Evolutionary conservation across 306 rosid species (phyloP).

Genomic region (Lathyrus aphaca): DNA sequence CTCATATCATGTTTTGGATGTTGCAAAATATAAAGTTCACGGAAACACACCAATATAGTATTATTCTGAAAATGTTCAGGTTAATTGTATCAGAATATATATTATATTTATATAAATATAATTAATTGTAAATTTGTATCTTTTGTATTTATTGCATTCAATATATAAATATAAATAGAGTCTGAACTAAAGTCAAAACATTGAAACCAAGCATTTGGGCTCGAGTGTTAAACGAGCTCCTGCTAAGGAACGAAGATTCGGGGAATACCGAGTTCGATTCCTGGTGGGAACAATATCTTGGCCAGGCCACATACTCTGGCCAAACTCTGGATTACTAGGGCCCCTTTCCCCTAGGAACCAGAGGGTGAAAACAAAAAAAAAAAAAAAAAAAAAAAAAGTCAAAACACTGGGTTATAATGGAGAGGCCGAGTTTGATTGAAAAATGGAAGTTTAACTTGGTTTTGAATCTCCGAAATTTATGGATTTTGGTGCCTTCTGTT

Average conservation of each 20-base stretch:
- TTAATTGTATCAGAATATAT: background rate
- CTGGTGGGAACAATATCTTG: too few species aligned
- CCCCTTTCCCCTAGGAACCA: too few species aligned
- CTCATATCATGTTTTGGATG: conserved; percentile 11
- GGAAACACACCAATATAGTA: background rate
- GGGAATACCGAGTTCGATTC: too few species aligned
- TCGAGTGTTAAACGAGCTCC: too few species aligned
- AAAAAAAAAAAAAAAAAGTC: too few species aligned
- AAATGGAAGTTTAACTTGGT: conserved; percentile 11
- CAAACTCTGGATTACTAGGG: too few species aligned
- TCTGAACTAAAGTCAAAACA: background rate
- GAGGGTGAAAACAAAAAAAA: too few species aligned
- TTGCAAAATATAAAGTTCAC: conserved; percentile 13
- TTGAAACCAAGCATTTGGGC: too few species aligned
- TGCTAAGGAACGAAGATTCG: too few species aligned
- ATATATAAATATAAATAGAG: conserved; percentile 7
- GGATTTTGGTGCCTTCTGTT: conserved; percentile 38
- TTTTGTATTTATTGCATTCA: conserved; percentile 6
- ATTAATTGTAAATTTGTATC: background rate
- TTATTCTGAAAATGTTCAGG: background rate
- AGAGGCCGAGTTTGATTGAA: conserved; percentile 5
- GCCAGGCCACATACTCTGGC: too few species aligned
- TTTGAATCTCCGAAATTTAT: conserved; percentile 30
- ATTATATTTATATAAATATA: conserved; percentile 8
- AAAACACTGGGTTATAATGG: background rate